These are phyloP conservation scores for Wakefieldia striispora DNA, from an alignment of 768 basidiomycete genomes.

Conservation along the genomic window DNA sequence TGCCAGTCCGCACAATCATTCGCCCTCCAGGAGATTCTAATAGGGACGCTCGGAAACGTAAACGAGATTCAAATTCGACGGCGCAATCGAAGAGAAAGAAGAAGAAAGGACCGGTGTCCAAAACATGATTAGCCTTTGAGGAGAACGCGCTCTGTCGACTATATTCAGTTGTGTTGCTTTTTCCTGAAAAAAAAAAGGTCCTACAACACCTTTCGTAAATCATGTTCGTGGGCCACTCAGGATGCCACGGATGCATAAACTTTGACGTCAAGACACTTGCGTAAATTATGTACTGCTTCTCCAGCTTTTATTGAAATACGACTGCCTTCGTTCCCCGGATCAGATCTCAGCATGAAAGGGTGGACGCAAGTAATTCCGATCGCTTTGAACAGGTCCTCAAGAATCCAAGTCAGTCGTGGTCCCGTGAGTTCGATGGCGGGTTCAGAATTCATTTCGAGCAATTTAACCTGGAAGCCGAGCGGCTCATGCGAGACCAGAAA, in stretches of 20 bases:
- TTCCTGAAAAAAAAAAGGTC: neutral
- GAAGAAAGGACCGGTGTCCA: slow-evolving; percentile 1
- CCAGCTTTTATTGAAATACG: slow-evolving; percentile 47
- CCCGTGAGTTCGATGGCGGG: slow-evolving; percentile 96
- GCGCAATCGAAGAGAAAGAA: slow-evolving; percentile 2
- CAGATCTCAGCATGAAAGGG: slow-evolving; percentile 46
- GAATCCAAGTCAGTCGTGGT: slow-evolving; percentile 71
- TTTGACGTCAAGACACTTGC: slow-evolving; percentile 64
- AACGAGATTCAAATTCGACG: slow-evolving; percentile 1
- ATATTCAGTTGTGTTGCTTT: neutral
- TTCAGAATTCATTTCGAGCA: slow-evolving; percentile 92
- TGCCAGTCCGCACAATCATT: neutral
- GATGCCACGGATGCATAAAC: slow-evolving; percentile 35
- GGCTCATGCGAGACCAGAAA: slow-evolving; percentile 64
- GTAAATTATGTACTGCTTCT: slow-evolving; percentile 50
- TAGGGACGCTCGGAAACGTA: slow-evolving; percentile 10
- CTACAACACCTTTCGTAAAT: neutral
- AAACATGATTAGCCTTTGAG: no score
- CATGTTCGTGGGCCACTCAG: slow-evolving; percentile 1
- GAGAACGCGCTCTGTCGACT: slow-evolving; percentile 3
- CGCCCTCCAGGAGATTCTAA: neutral
- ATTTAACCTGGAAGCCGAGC: slow-evolving; percentile 53
- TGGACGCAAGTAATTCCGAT: slow-evolving; percentile 67
- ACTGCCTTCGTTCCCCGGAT: neutral
- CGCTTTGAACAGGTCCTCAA: slow-evolving; percentile 75